These are phyloP conservation scores for Novymonas esmeraldas DNA, from an alignment of 208 protist species.

Conservation along the genomic window DNA sequence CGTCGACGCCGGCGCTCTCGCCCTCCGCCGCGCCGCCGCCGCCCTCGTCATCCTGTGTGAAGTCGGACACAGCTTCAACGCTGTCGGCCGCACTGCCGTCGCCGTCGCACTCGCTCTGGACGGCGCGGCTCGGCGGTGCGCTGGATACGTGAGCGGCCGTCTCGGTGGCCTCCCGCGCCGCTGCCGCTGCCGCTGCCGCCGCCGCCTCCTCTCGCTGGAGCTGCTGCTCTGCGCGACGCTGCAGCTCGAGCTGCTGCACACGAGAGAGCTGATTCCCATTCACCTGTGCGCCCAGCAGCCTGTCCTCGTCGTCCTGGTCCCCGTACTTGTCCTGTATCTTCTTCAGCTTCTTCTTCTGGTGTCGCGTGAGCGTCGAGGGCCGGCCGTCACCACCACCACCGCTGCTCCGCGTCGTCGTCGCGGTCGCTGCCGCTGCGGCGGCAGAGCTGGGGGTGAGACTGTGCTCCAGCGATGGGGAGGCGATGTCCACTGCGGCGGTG, in stretches of 20 bases:
- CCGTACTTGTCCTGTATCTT: constrained; percentile 79
- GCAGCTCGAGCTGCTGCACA: constrained; percentile 44
- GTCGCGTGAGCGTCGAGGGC: constrained; percentile 43
- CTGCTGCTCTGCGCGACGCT: constrained; percentile 9
- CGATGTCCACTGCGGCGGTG: neutral
- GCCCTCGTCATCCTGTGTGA: constrained; percentile 21
- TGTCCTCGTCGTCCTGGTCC: constrained; percentile 84
- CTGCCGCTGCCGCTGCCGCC: too few species aligned
- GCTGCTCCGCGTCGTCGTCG: constrained; percentile 1
- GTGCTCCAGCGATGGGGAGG: constrained; percentile 1
- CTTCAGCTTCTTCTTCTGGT: constrained; percentile 76
- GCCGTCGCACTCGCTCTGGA: constrained; percentile 1
- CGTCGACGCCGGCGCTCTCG: neutral
- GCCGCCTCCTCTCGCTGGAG: constrained; percentile 14
- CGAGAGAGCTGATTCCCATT: constrained; percentile 71
- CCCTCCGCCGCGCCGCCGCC: neutral
- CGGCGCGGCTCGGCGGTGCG: too few species aligned
- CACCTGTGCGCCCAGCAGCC: constrained; percentile 47
- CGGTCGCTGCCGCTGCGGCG: constrained; percentile 1
- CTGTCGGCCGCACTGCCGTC: constrained; percentile 4
- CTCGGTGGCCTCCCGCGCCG: too few species aligned
- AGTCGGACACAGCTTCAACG: constrained; percentile 20
- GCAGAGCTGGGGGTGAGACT: neutral
- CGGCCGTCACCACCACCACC: constrained; percentile 2
- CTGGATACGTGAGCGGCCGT: too few species aligned